A percentile compares a stretch with the other conserved stretches of the same genome.
These are phyloP conservation scores for Quercus variabilis DNA, from an alignment of 306 rosid species.

Conservation along the genomic window DNA sequence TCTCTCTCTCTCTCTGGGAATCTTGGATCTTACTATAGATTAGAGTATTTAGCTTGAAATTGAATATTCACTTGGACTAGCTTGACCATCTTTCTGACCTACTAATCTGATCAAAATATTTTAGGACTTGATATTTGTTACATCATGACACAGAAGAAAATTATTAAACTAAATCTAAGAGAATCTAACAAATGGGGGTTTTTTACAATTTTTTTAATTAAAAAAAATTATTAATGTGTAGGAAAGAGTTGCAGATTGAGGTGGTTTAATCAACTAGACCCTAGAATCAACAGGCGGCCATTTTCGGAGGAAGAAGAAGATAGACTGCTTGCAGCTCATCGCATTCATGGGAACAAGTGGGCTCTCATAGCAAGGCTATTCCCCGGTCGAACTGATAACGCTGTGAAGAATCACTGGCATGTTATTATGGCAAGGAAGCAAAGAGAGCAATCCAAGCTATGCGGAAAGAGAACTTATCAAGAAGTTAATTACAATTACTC, in stretches of 20 bases:
- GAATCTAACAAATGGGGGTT: neutral
- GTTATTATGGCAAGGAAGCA: conserved; percentile 92
- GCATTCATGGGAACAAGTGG: conserved; percentile 96
- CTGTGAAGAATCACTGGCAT: conserved; percentile 99
- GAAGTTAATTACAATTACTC: conserved; percentile 27
- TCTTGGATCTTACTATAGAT: neutral
- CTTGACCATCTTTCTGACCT: neutral
- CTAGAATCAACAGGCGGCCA: conserved; percentile 87
- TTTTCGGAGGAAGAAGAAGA: conserved; percentile 92
- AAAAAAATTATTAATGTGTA: conserved; percentile 2
- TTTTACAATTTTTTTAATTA: neutral
- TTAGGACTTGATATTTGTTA: neutral
- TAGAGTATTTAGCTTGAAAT: conserved; percentile 12
- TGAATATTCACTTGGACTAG: conserved; percentile 8
- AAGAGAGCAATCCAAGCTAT: conserved; percentile 78
- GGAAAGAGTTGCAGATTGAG: conserved; percentile 96
- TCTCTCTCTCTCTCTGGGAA: neutral
- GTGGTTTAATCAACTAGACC: conserved; percentile 97
- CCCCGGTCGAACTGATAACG: conserved; percentile 87
- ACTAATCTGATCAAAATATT: neutral
- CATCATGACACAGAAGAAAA: neutral
- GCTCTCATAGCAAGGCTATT: conserved; percentile 88
- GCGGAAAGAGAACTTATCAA: conserved; percentile 60
- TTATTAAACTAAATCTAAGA: neutral
- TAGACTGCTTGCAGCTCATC: conserved; percentile 72